phyloP scores from a whole-genome alignment of 495 filamentous ascomycete genomes.

The Darksidea phi region DNA sequence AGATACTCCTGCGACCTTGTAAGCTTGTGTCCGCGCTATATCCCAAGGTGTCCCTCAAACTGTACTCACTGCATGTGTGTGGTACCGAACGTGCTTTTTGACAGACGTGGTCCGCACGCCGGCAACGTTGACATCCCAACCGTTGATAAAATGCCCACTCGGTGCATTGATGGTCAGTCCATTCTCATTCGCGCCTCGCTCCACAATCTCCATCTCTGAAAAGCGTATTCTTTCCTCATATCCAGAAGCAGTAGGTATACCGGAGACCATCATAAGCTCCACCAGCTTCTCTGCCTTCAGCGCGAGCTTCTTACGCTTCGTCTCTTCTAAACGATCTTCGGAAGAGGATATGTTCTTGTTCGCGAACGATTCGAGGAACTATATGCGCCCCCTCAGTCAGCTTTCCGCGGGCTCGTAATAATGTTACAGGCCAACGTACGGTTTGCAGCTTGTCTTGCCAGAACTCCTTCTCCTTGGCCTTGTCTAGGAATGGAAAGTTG shows the following conservation, averaged over 20 bases:
- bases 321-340: conserved; percentile 92
- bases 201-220: conserved; percentile 93
- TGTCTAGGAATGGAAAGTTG: conserved; percentile 95
- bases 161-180: conserved; percentile 82
- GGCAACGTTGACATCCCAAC: conserved; percentile 96
- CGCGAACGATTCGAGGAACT: conserved; percentile 98
- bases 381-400: conserved; percentile 4
- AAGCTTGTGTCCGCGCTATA: neutral
- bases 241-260: conserved; percentile 89
- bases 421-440: conserved; percentile 53
- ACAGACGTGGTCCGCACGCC: conserved; percentile 76
- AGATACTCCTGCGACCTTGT: conserved; percentile 71
- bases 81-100: conserved; percentile 84
- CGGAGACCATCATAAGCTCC: conserved; percentile 98
- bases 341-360: conserved; percentile 96
- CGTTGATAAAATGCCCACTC: conserved; percentile 86
- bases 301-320: conserved; percentile 88
- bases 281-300: conserved; percentile 91
- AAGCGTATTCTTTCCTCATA: conserved; percentile 97
- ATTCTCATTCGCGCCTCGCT: conserved; percentile 85
- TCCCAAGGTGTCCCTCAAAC: neutral
- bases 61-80: conserved; percentile 80
- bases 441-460: conserved; percentile 98
- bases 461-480: conserved; percentile 96
- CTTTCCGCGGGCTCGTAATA: neutral